A percentile compares a stretch with the other conserved stretches of the same genome.
Conservation (phyloP, 1,284 basidiomycete species). For the Megacollybia platyphylla region DNA sequence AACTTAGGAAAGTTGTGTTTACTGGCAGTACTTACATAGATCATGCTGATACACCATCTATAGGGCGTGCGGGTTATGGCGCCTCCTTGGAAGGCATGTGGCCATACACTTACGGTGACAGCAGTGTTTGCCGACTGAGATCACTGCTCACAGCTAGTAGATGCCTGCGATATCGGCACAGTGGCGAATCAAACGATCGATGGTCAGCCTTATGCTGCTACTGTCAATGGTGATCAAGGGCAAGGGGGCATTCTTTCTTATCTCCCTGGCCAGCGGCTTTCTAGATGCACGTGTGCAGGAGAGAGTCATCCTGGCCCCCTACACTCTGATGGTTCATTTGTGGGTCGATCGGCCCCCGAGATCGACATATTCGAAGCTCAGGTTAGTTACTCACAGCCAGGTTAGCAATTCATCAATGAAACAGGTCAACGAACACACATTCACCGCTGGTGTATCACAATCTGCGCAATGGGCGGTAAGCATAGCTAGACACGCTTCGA, state of each 20-base stretch:
- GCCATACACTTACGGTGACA: conserved; percentile 11
- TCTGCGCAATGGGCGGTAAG: conserved; percentile 38
- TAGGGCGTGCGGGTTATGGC: conserved; percentile 23
- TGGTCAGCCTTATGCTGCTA: conserved; percentile 15
- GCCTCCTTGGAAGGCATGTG: conserved; percentile 11
- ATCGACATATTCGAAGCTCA: conserved; percentile 48
- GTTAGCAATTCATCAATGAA: conserved; percentile 7
- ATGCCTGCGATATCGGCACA: conserved; percentile 37
- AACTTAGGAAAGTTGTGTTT: neutral
- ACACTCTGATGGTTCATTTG: conserved; percentile 27
- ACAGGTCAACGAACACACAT: conserved; percentile 21
- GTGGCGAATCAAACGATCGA: conserved; percentile 34
- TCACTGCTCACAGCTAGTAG: conserved; percentile 2
- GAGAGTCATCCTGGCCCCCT: conserved; percentile 50
- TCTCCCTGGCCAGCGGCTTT: conserved; percentile 51
- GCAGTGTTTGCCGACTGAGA: neutral
- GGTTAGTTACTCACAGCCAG: conserved; percentile 2
- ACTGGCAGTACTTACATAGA: neutral
- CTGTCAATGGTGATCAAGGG: conserved; percentile 22
- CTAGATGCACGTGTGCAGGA: conserved; percentile 46
- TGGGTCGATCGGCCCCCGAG: conserved; percentile 49
- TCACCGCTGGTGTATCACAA: conserved; percentile 31
- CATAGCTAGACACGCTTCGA: conserved; percentile 7
- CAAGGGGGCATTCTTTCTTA: conserved; percentile 20
- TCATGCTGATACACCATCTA: conserved; percentile 10